Evolutionary conservation across 2,329 filamentous ascomycete genomes (phyloP).

Genomic region (Arthroderma sp.): DNA sequence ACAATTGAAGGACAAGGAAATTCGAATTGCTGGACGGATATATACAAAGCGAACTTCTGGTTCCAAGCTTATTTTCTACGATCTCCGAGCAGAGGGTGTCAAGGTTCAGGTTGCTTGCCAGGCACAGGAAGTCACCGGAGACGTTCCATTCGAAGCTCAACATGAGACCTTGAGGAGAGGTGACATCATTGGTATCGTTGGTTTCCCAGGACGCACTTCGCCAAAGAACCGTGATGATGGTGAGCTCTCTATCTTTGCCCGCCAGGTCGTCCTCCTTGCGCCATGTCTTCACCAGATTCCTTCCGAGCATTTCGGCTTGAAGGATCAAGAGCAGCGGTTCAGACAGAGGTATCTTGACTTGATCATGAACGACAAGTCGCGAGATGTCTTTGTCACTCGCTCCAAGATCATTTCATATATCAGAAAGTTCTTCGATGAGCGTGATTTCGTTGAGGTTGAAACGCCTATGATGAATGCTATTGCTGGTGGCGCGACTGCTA

Average conservation of each 20-base stretch:
- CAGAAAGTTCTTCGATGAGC: conserved; percentile 72
- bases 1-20: conserved; percentile 56
- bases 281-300: conserved; percentile 87
- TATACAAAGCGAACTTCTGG: conserved; percentile 76
- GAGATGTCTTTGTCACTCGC: conserved; percentile 71
- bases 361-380: conserved; percentile 85
- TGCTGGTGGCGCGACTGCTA: conserved; percentile 87
- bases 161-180: conserved; percentile 81
- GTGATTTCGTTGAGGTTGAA: conserved; percentile 86
- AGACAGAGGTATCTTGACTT: conserved; percentile 89
- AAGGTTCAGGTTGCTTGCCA: conserved; percentile 90
- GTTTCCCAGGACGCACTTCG: conserved; percentile 70
- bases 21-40: conserved; percentile 72
- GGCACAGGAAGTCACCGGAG: conserved; percentile 59
- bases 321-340: conserved; percentile 86
- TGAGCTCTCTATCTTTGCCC: conserved; percentile 87
- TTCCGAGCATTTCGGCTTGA: conserved; percentile 77
- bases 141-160: conserved; percentile 66
- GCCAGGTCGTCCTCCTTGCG: conserved; percentile 69
- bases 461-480: conserved; percentile 97
- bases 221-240: conserved; percentile 82
- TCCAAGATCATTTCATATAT: conserved; percentile 83
- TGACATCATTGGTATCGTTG: conserved; percentile 81
- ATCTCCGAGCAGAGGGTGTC: conserved; percentile 60
- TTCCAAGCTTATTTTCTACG: conserved; percentile 83